Evolutionary conservation across 257 asterid species (phyloP).

Genomic region (Solanum corneliomulleri): DNA sequence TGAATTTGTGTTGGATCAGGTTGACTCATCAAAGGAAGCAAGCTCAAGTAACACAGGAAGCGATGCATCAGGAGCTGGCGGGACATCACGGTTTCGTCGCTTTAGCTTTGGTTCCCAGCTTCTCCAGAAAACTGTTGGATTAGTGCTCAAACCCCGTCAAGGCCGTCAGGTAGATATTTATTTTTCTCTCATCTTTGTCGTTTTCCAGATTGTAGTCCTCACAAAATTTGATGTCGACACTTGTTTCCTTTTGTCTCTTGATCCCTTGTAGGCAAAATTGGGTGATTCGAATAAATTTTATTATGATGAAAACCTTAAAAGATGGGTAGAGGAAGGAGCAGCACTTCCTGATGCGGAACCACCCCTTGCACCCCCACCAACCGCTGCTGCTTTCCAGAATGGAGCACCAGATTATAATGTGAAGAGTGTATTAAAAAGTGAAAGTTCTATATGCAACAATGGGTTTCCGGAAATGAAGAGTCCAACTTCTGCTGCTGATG

Average conservation of each 20-base stretch:
- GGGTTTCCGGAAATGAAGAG: slow-evolving; percentile 51
- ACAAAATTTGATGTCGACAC: neutral
- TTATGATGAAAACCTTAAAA: slow-evolving; percentile 78
- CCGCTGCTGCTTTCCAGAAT: slow-evolving; percentile 61
- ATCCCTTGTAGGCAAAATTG: slow-evolving; percentile 64
- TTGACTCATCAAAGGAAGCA: slow-evolving; percentile 59
- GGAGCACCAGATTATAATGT: slow-evolving; percentile 68
- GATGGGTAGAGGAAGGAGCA: slow-evolving; percentile 98
- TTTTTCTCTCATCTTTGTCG: neutral
- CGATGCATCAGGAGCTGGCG: slow-evolving; percentile 32
- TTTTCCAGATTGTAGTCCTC: neutral
- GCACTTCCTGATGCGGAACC: slow-evolving; percentile 60
- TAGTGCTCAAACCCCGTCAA: slow-evolving; percentile 26
- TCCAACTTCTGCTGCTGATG: slow-evolving; percentile 41
- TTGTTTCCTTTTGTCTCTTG: neutral
- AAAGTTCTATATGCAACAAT: slow-evolving; percentile 26
- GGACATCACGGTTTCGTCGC: neutral
- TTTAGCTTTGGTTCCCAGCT: slow-evolving; percentile 26
- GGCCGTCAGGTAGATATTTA: slow-evolving; percentile 26
- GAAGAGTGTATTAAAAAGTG: slow-evolving; percentile 49
- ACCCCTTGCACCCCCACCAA: slow-evolving; percentile 76
- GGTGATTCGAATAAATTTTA: slow-evolving; percentile 83
- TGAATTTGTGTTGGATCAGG: slow-evolving; percentile 31
- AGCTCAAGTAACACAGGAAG: slow-evolving; percentile 35
- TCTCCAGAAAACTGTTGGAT: slow-evolving; percentile 34